Evolutionary conservation across 306 rosid species (phyloP).

Genomic region (Adenanthera pavonina): DNA sequence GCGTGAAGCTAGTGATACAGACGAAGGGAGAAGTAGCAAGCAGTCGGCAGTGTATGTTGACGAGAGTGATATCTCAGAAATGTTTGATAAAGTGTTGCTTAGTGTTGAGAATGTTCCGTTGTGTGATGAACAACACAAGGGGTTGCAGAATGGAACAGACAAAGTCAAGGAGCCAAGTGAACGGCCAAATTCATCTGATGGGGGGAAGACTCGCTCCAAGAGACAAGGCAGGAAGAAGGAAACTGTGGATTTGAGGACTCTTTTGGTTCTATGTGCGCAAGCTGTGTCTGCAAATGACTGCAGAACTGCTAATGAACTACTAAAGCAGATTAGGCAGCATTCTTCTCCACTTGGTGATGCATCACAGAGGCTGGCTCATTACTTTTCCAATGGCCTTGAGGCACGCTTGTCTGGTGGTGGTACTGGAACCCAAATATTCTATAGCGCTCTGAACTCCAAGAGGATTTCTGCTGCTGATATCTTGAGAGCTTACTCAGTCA

Average conservation of each 20-base stretch:
- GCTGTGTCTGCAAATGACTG: constrained; percentile 61
- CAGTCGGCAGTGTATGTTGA: constrained; percentile 49
- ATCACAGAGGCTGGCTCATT: constrained; percentile 68
- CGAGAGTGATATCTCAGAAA: constrained; percentile 52
- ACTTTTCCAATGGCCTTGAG: constrained; percentile 67
- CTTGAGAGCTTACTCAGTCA: constrained; percentile 58
- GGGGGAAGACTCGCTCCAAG: constrained; percentile 44
- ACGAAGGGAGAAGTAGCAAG: constrained; percentile 58
- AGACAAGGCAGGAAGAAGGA: constrained; percentile 54
- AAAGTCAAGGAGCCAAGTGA: neutral
- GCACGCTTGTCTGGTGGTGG: constrained; percentile 67
- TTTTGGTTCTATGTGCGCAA: constrained; percentile 65
- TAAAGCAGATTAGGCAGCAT: constrained; percentile 70
- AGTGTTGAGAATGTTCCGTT: constrained; percentile 31
- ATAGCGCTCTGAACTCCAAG: constrained; percentile 41
- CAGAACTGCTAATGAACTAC: constrained; percentile 57
- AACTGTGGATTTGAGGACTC: constrained; percentile 65
- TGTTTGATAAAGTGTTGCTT: constrained; percentile 56
- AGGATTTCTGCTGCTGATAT: constrained; percentile 54
- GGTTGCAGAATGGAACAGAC: constrained; percentile 21
- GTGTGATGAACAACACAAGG: constrained; percentile 8
- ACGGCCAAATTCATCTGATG: constrained; percentile 26
- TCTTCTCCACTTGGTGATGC: constrained; percentile 71
- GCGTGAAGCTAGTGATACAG: constrained; percentile 36
- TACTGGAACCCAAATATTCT: constrained; percentile 48